phyloP scores from a whole-genome alignment of 768 basidiomycete species.

The Boletus rubropictus region DNA sequence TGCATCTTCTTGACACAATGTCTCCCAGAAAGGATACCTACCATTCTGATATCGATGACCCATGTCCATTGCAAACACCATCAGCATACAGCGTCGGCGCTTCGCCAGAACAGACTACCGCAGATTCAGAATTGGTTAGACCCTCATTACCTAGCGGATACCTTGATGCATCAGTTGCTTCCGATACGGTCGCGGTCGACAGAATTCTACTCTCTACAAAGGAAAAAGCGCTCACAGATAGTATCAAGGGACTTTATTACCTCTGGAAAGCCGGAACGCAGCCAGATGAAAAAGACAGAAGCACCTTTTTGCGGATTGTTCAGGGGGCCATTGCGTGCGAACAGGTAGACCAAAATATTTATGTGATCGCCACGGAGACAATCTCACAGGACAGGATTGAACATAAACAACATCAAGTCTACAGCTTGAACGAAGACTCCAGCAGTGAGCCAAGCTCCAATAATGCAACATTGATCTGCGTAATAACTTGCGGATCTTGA shows the following conservation, averaged over 20 bases:
- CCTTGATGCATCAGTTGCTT: conserved; percentile 9
- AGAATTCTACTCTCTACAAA: conserved; percentile 14
- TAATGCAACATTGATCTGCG: conserved; percentile 24
- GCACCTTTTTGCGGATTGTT: conserved; percentile 33
- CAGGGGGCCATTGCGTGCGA: conserved; percentile 24
- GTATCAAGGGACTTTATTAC: conserved; percentile 50
- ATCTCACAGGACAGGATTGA: neutral
- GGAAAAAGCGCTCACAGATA: conserved; percentile 43
- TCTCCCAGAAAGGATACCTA: conserved; percentile 22
- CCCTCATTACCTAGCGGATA: conserved; percentile 13
- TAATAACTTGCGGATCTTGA: conserved; percentile 18
- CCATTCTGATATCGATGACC: conserved; percentile 9
- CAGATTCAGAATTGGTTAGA: conserved; percentile 24
- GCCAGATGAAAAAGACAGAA: conserved; percentile 19
- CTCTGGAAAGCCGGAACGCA: conserved; percentile 49
- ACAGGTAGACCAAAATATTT: conserved; percentile 1
- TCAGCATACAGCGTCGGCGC: conserved; percentile 5
- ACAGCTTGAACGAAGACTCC: conserved; percentile 7
- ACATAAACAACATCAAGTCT: conserved; percentile 1
- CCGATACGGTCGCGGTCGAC: conserved; percentile 12
- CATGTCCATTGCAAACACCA: conserved; percentile 4
- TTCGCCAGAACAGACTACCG: conserved; percentile 12
- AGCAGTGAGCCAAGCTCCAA: conserved; percentile 22
- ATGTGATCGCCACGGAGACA: neutral
- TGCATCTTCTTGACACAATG: conserved; percentile 23